These are phyloP conservation scores for Helenozyma baotianmanensis DNA, from an alignment of 805 yeast genomes.

Conservation along the genomic window DNA sequence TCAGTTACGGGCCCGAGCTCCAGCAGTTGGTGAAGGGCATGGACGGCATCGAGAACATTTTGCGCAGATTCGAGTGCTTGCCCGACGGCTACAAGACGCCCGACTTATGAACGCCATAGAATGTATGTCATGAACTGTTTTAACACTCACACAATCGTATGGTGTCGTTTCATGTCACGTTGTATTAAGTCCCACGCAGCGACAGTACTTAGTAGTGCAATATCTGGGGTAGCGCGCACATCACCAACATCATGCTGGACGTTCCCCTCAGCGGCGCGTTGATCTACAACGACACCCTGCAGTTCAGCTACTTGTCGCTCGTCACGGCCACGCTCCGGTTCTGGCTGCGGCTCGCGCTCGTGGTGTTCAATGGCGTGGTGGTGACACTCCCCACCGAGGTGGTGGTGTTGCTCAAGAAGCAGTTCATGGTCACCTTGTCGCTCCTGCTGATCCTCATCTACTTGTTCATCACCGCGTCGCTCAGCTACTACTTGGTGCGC, in stretches of 20 bases:
- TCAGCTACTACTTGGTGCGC: constrained; percentile 48
- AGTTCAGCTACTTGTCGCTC: background rate
- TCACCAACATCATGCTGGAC: too few species aligned
- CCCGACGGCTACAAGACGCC: too few species aligned
- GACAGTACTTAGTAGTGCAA: too few species aligned
- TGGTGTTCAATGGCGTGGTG: constrained; percentile 12
- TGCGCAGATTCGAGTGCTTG: constrained; percentile 39
- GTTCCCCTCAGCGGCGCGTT: too few species aligned
- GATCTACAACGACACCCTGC: too few species aligned
- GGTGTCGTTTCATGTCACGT: too few species aligned
- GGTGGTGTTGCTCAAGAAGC: constrained; percentile 33
- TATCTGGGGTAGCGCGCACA: too few species aligned
- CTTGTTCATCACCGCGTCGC: constrained; percentile 23
- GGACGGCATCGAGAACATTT: constrained; percentile 55
- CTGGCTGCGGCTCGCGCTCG: constrained; percentile 18
- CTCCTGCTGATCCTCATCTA: constrained; percentile 42
- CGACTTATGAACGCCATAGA: too few species aligned
- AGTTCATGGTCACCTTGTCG: constrained; percentile 48
- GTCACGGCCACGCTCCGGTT: constrained; percentile 6
- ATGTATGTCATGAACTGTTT: too few species aligned
- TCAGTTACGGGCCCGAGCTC: constrained; percentile 58
- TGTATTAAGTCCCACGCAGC: too few species aligned
- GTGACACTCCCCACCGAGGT: constrained; percentile 9
- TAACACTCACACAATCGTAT: too few species aligned
- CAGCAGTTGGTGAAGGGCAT: constrained; percentile 48